These are phyloP conservation scores for Silene uniflora DNA, from an alignment of 148 eudicot species.

Conservation along the genomic window DNA sequence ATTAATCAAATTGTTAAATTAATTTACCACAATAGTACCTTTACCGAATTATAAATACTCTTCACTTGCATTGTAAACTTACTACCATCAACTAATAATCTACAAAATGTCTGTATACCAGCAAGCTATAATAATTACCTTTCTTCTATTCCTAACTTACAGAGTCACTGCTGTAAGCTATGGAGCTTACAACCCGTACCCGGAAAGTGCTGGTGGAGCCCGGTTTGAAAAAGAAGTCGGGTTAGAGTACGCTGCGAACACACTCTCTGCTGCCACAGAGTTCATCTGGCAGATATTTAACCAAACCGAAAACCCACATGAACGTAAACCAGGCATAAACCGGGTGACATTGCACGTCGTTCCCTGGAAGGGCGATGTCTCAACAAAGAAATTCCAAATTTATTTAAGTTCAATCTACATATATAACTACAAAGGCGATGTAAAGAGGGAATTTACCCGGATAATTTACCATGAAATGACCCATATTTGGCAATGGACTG, in stretches of 20 bases:
- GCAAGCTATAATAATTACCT: no score
- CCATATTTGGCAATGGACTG: constrained; percentile 48
- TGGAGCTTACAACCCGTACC: no score
- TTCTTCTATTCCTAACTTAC: no score
- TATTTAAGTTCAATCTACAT: constrained; percentile 39
- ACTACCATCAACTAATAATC: no score
- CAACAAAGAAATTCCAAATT: constrained; percentile 22
- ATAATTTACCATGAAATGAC: constrained; percentile 45
- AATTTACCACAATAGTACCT: no score
- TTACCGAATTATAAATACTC: no score
- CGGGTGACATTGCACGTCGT: constrained; percentile 7
- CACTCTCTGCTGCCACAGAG: constrained; percentile 24
- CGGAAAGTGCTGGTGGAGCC: no score
- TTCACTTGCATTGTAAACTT: no score
- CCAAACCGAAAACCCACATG: constrained; percentile 16
- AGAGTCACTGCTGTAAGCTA: no score
- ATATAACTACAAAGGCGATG: constrained; percentile 33
- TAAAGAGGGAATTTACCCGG: constrained; percentile 35
- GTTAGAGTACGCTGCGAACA: constrained; percentile 23
- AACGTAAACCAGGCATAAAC: no score
- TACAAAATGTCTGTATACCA: no score
- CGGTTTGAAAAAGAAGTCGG: constrained; percentile 39
- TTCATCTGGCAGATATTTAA: constrained; percentile 49
- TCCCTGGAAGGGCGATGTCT: constrained; percentile 30
- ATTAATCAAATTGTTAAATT: no score